Conservation (phyloP, 306 rosid genomes). For the Sphenostylis stenocarpa region DNA sequence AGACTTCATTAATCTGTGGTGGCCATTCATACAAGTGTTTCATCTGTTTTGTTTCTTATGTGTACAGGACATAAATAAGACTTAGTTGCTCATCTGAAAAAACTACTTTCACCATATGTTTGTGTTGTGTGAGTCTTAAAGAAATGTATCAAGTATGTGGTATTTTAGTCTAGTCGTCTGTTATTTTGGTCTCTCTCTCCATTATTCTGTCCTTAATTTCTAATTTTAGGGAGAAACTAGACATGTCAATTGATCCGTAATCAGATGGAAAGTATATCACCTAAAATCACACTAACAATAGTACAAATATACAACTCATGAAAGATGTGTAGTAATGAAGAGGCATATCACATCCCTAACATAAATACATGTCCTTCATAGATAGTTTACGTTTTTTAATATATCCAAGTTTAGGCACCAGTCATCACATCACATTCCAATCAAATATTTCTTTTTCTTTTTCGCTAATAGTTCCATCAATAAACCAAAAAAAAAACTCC, state of each 20-base stretch:
- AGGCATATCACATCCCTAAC: too few relatives aligned
- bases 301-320: too few relatives aligned
- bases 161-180: background rate
- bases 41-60: background rate
- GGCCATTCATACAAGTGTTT: conserved; percentile 9
- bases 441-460: too few relatives aligned
- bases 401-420: too few relatives aligned
- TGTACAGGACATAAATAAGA: conserved; percentile 35
- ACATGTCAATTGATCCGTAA: background rate
- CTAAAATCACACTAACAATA: too few relatives aligned
- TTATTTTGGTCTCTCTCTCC: background rate
- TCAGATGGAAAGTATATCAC: too few relatives aligned
- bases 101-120: background rate
- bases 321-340: too few relatives aligned
- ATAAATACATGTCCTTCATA: too few relatives aligned
- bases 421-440: too few relatives aligned
- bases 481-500: too few relatives aligned
- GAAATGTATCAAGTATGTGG: conserved; percentile 10
- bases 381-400: too few relatives aligned
- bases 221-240: background rate
- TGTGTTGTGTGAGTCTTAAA: conserved; percentile 2
- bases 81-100: background rate
- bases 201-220: background rate
- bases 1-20: conserved; percentile 2
- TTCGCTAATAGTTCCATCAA: too few relatives aligned